Evolutionary conservation across 345 rosid genomes (phyloP), one percentile per base, ranked within the genome.

Genomic region (Viola odorata): DNA sequence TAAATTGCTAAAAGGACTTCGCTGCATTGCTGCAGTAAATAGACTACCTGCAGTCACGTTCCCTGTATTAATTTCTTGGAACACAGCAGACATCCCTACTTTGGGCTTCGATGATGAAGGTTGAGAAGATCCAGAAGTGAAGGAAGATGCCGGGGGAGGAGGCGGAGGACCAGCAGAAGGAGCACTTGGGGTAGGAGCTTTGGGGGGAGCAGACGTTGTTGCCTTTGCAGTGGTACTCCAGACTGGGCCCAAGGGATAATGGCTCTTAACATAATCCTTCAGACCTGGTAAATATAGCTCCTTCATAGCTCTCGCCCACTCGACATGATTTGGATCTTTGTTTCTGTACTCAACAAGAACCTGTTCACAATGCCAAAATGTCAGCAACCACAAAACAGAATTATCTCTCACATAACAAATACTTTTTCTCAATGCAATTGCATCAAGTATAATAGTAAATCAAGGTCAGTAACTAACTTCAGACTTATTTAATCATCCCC

Each of bases 231-330:
- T 63, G 55, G 85, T 70, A 79, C 77, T 83, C 97, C 99, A 95
- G 14, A 84, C 87, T 48, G 97, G 99, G 54, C 99, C 99, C 73
- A 95, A 71, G 64, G 99, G 86, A 64, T 85, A 85, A 68, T 83
- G 80, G 69, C 77, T 78, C 81, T 95, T 95, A 23, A 95, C 96
- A 78, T 85, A 95, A 54, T 85, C 92, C 73, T 87, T 84, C 75
- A 95, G 77, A 70, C 97, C 97, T 45, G 92, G 91, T 62, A 95
- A 64, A 73, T 90, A 95, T 11, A 95, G 84, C 67, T 95, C 97
- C 82, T 91, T 91, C 71, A 91, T n/a, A 53, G 95, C 92, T 77
- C 85, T 91, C 62, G 97, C 96, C 99, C 99, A 95, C 62, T 91
- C 96, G 23, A 85, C 88, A 81, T 95, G 99, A 80, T 84, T 70